Base-by-base conservation (phyloP, 2,329 filamentous ascomycete species). In the Alternaria panax region DNA sequence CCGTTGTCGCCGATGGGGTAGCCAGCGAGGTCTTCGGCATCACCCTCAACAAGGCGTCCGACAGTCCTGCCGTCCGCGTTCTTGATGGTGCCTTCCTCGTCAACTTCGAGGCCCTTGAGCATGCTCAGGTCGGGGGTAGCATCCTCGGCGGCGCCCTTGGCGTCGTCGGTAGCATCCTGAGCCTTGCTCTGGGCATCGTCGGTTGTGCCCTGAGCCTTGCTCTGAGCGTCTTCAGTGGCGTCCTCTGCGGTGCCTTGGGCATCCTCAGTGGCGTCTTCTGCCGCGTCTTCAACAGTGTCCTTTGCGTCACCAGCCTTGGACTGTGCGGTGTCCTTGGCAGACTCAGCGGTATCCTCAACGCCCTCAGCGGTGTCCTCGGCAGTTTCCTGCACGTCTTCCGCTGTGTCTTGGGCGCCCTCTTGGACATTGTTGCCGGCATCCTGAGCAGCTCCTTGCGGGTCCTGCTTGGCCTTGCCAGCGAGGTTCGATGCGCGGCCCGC, bases 1-100 rank as follows among this genome's bases (percentile, higher is more conserved):
- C 84, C 84, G 14, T 85, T 79, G 36, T 85, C 81, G 57, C 84
- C 83, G 58, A 85, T 84, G 16, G 76, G 78, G 69, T 85, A 85
- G 34, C 83, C 83, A 50, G 75, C 79, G 45, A 84, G 81, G 60
- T 84, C 82, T 69, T 84, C 82, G 22, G 82, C 82, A 57, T 84
- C 82, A 59, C 83, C 83, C 68, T 85, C 83, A 28, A 80, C 81
- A 41, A 85, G 81, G 50, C 78, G 79, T 54, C 82, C 83, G 53
- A 85, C 73, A 4, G 77, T 68, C 51, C 83, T 82, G 66, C 83
- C 83, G 30, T 84, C 80, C 51, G 78, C 73, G 67, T 86, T 82
- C 65, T 82, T 77, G 64, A 88, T 81, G 30, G 81, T 74, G 32
- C 86, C 86, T 25, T 86, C 84, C 51, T 84, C 82, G 42, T 84